These are phyloP conservation scores for Mortierella alpina DNA, from an alignment of 192 early-diverging fungal species.

Conservation along the genomic window DNA sequence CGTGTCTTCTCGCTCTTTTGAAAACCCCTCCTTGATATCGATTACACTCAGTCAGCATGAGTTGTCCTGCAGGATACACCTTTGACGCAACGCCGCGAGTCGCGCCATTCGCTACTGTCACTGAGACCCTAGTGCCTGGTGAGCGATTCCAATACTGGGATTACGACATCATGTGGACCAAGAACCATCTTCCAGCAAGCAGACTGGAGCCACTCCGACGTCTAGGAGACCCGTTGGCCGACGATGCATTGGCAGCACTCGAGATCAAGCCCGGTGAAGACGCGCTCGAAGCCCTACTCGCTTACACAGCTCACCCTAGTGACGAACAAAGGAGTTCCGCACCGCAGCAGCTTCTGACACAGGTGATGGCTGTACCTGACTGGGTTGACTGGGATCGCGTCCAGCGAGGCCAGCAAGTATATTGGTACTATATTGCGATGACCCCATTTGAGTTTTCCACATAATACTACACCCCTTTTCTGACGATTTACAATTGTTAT, in stretches of 20 bases:
- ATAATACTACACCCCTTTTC: not conserved
- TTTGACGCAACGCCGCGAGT: not conserved
- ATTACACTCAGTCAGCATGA: not conserved
- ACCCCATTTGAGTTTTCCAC: not conserved
- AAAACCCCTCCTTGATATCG: no score
- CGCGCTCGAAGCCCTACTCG: conserved; percentile 3
- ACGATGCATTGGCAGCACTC: not conserved
- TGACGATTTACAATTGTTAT: not conserved
- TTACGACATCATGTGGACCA: conserved; percentile 34
- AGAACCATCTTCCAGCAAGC: conserved; percentile 26
- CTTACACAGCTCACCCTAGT: conserved; percentile 14
- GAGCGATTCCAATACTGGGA: conserved; percentile 15
- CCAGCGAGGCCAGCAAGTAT: conserved; percentile 38
- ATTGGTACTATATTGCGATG: conserved; percentile 10
- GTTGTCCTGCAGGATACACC: conserved; percentile 24
- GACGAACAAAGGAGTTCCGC: conserved; percentile 22
- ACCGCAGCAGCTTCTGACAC: conserved; percentile 21
- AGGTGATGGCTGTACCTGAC: conserved; percentile 40
- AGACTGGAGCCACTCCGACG: conserved; percentile 23
- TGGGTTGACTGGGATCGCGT: conserved; percentile 42
- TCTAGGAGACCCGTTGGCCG: conserved; percentile 21
- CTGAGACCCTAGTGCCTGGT: conserved; percentile 14
- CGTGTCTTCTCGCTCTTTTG: no score
- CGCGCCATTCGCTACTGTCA: conserved; percentile 4
- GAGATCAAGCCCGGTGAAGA: conserved; percentile 23